Base-by-base conservation (phyloP, 305 asterid genomes). In the Fraxinus greggii region DNA sequence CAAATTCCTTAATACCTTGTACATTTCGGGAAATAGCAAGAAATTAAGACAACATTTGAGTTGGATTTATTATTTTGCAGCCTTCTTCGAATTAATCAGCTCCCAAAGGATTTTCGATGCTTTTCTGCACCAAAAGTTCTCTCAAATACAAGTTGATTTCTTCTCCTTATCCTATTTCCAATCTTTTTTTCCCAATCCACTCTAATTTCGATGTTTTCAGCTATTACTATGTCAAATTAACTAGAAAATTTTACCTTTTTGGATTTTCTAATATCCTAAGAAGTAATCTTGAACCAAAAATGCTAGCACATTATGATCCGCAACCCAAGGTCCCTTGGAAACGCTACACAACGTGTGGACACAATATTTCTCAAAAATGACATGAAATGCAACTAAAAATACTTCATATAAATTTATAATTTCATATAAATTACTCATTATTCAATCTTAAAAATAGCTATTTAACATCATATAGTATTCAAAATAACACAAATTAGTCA, bases 191-290 rank as follows among this genome's bases (percentile, higher is more conserved):
- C 7, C 19, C 67, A 56, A 59, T 59, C 69, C 29, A 7, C 69
- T 21, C 15, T 59, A 59, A 67, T 67, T 75, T 76, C 10, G 51
- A 23, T 28, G 23, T n/a, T 72, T 24, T 28, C 79, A 26, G 36
- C 76, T 4, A 24, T 75, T 72, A 59, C 6, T 75, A 36, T 79
- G 31, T 32, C 67, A 56, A 56, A n/a, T 56, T 56, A 59, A 59
- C 29, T 19, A 59, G 69, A 59, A 59, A 21, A 1, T 7, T 59
- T 59, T 19, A 75, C 67, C 67, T 81, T 69, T 32, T 32, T 5
- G 4, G 79, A 13, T 61, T 26, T 80, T 73, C 75, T 12, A 73
- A 72, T 80, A 48, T 45, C 83, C 61, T 23, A 15, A 72, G 19
- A 59, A 13, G 65, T 21, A 65, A 75, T 28, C 61, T 38, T 40